These are phyloP conservation scores for Vitellaria paradoxa DNA, from an alignment of 179 eudicot species.

Conservation along the genomic window DNA sequence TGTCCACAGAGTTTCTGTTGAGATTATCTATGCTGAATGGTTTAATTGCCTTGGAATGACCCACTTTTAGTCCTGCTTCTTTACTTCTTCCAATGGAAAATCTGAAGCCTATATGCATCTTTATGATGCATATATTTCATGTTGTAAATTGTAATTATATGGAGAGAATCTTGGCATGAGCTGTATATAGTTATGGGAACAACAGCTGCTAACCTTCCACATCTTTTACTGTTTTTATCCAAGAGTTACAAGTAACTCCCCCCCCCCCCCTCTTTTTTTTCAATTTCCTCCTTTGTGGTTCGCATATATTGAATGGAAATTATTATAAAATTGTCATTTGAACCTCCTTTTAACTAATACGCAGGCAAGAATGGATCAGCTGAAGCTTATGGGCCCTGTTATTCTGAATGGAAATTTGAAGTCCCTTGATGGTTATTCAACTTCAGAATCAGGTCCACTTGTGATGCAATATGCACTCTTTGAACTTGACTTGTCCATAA, in stretches of 20 bases:
- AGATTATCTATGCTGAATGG: not conserved
- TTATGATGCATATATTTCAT: not conserved
- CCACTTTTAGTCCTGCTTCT: not conserved
- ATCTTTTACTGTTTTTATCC: not conserved
- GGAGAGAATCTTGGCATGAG: not conserved
- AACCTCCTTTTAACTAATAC: conserved; percentile 13
- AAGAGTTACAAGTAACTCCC: not conserved
- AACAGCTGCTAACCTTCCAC: conserved; percentile 1
- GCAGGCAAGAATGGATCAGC: conserved; percentile 83
- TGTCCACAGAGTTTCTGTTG: not conserved
- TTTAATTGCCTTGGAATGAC: conserved; percentile 1
- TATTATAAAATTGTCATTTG: not conserved
- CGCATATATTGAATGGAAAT: not conserved
- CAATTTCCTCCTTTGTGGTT: not conserved
- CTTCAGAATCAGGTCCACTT: conserved; percentile 61
- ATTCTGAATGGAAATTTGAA: conserved; percentile 76
- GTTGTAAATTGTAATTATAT: not conserved
- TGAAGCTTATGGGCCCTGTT: conserved; percentile 93
- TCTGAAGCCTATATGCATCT: not conserved
- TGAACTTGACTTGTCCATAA: not conserved
- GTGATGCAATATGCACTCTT: conserved; percentile 7
- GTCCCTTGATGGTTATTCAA: conserved; percentile 66
- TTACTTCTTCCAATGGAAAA: not conserved
- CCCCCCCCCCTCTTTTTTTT: not conserved
- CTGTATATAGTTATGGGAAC: not conserved